Evolutionary conservation across 495 filamentous ascomycete species (phyloP), one percentile per base, ranked within the genome.

Genomic region (Amniculicola lignicola): DNA sequence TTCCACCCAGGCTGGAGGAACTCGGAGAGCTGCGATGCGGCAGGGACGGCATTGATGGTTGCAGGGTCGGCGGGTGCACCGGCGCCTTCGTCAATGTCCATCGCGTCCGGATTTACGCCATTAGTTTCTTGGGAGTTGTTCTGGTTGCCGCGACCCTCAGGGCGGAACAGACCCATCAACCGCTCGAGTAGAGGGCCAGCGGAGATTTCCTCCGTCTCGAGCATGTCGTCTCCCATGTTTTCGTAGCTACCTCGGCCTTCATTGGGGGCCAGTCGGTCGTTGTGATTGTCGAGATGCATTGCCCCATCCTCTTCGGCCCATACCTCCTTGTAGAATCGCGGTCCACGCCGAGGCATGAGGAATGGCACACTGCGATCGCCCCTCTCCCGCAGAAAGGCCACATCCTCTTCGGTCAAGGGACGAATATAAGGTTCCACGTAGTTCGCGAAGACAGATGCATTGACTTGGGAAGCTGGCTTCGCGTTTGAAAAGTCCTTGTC

Each of bases 401-500:
- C 82, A 68, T 99, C 93, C 66, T 99, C 94, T 66, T 99, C 94
- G 12, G 82, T 89, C 58, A 95, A 85, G 0, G 86, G 83, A 2
- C 94, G 87, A 53, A 95, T 89, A 72, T 87, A 96, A 0, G 92
- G 87, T 25, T 99, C 94, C 45, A 92, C 79, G 64, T 88, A 96
- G 18, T 84, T 82, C 12, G 83, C 82, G 68, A 97, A 99, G 11
- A 90, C 94, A 57, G 83, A 86, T 54, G 89, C 88, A 68, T 83
- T 88, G 68, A 96, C 93, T 71, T 97, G 94, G 57, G 92, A 95
- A 7, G 83, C 83, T 7, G 92, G 90, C 67, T 99, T 97, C 14
- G 90, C 85, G 62, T 85, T 95, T 62, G 88, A 94, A 60, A 95
- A 96, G 70, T 99, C 94, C 67, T 86, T 87, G 67, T 97, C 90